phyloP scores from a whole-genome alignment of 1,139 yeast genomes.

The Geotrichum aggregatum region DNA sequence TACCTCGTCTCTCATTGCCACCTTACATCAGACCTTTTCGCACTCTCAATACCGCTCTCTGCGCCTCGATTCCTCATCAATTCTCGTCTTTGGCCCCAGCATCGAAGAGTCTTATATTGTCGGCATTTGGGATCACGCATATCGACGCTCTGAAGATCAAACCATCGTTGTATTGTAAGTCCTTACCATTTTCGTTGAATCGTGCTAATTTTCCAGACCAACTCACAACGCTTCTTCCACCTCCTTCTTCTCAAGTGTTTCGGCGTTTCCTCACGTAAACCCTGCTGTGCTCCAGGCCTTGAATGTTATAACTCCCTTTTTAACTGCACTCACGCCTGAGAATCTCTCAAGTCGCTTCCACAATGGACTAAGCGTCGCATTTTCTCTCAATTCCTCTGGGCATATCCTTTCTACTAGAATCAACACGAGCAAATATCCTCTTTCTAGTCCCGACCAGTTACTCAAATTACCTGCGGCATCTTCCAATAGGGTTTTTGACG shows the following conservation, averaged over 20 bases:
- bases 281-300: slow-evolving; percentile 38
- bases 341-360: slow-evolving; percentile 40
- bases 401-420: slow-evolving; percentile 38
- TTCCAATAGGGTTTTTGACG: slow-evolving; percentile 39
- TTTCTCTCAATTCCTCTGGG: slow-evolving; percentile 37
- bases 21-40: slow-evolving; percentile 38
- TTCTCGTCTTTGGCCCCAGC: slow-evolving; percentile 34
- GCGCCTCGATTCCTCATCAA: slow-evolving; percentile 37
- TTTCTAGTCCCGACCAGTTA: slow-evolving; percentile 36
- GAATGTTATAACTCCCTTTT: slow-evolving; percentile 40
- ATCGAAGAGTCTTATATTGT: slow-evolving; percentile 38
- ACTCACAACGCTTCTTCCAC: slow-evolving; percentile 25
- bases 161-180: slow-evolving; percentile 38
- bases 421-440: slow-evolving; percentile 34
- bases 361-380: slow-evolving; percentile 36
- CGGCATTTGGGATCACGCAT: slow-evolving; percentile 42
- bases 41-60: slow-evolving; percentile 33
- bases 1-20: slow-evolving; percentile 39
- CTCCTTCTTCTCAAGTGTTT: slow-evolving; percentile 33
- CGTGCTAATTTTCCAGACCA: slow-evolving; percentile 18
- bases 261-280: slow-evolving; percentile 38
- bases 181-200: not conserved
- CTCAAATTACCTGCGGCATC: slow-evolving; percentile 31
- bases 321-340: slow-evolving; percentile 39
- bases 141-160: slow-evolving; percentile 42